phyloP scores from a whole-genome alignment of 495 filamentous ascomycete species.

The Apiosordaria backusii region DNA sequence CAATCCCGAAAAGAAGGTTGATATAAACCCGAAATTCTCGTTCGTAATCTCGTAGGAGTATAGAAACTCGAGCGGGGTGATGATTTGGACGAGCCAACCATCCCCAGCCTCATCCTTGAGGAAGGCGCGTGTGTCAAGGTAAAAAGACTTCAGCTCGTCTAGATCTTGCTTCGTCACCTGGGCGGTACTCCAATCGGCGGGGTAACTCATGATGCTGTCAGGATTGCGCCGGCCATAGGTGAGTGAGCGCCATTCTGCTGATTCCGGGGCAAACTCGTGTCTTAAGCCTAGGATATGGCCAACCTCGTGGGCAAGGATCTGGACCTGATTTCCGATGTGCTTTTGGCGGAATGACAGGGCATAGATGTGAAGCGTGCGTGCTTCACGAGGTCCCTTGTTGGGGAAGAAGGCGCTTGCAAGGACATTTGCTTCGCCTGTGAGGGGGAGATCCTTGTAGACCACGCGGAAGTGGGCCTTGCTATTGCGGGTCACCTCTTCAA shows the following conservation, averaged over 20 bases:
- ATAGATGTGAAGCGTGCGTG: slow-evolving; percentile 1
- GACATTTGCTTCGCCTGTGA: neutral
- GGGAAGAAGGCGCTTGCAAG: slow-evolving; percentile 4
- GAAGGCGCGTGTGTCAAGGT: neutral
- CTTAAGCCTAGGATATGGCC: neutral
- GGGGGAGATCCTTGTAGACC: neutral
- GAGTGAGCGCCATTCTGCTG: neutral
- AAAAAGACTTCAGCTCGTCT: neutral
- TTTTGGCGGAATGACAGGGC: neutral
- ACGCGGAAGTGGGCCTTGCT: slow-evolving; percentile 3
- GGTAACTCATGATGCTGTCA: neutral
- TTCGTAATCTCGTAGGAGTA: neutral
- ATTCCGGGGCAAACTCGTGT: neutral
- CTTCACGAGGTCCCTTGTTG: neutral
- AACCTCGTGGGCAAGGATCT: slow-evolving; percentile 2
- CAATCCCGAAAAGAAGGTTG: neutral
- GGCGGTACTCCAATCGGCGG: neutral
- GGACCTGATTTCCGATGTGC: neutral
- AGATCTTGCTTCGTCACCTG: neutral
- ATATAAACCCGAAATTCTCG: neutral
- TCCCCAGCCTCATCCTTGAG: neutral
- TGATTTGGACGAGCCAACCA: neutral
- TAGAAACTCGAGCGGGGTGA: neutral
- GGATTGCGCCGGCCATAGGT: neutral
- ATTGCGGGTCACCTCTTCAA: neutral